These are phyloP conservation scores for Trebouxia sp. DNA, from an alignment of 139 green algal species.

Conservation along the genomic window DNA sequence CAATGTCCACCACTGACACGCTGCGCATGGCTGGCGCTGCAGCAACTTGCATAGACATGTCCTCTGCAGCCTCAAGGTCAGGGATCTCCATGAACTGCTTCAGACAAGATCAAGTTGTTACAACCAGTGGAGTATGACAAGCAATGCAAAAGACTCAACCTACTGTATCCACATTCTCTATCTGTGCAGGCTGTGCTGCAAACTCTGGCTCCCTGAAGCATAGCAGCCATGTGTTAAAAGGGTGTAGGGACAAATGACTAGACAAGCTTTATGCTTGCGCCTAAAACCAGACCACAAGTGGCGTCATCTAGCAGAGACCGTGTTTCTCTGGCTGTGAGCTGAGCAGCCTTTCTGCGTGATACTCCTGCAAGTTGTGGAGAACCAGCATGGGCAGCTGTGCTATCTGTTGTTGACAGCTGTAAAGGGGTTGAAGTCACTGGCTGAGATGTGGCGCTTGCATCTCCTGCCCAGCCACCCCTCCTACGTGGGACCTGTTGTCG, in stretches of 20 bases:
- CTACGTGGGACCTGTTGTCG: not conserved
- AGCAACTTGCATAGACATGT: constrained; percentile 23
- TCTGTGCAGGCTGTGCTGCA: not conserved
- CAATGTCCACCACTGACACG: constrained; percentile 18
- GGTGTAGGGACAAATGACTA: too few relatives aligned
- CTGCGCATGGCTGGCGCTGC: constrained; percentile 3
- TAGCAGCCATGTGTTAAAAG: too few relatives aligned
- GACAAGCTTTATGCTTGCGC: too few relatives aligned
- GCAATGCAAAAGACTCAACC: too few relatives aligned
- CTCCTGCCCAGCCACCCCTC: not conserved
- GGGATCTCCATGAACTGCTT: constrained; percentile 28
- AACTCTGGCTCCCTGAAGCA: not conserved
- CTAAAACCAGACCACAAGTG: too few relatives aligned
- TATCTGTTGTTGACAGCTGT: too few relatives aligned
- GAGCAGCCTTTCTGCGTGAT: constrained; percentile 10
- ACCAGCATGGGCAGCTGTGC: not conserved
- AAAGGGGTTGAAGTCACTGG: too few relatives aligned
- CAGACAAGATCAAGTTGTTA: not conserved
- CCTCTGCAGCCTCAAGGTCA: constrained; percentile 11
- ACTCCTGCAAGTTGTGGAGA: not conserved
- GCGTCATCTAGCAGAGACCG: too few relatives aligned
- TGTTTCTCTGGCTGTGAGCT: not conserved
- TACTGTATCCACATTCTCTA: not conserved
- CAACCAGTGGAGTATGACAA: not conserved
- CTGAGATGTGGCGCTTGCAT: too few relatives aligned